Conservation (phyloP, 2,329 filamentous ascomycete genomes). For the Triangularia verruculosa region DNA sequence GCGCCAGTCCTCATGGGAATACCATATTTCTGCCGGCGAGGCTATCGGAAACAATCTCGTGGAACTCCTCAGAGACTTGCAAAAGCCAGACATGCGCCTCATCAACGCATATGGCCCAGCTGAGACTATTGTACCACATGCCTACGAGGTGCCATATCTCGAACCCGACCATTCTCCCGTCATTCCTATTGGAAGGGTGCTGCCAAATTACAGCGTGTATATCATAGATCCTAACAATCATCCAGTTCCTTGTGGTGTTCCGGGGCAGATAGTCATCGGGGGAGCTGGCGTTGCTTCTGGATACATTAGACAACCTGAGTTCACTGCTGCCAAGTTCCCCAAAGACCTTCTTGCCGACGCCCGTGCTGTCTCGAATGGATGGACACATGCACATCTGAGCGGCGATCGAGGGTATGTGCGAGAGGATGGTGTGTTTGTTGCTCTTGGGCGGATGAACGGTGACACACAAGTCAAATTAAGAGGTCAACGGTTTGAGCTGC, state of each 20-base stretch:
- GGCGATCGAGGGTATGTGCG: slow-evolving; percentile 35
- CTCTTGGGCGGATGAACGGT: slow-evolving; percentile 47
- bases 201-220: slow-evolving; percentile 18
- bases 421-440: slow-evolving; percentile 34
- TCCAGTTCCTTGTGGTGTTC: slow-evolving; percentile 10
- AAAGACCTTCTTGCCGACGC: slow-evolving; percentile 1
- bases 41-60: slow-evolving; percentile 14
- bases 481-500: slow-evolving; percentile 49
- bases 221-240: slow-evolving; percentile 11
- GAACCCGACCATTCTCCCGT: neutral
- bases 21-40: slow-evolving; percentile 36
- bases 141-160: neutral
- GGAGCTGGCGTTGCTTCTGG: slow-evolving; percentile 17
- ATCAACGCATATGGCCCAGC: slow-evolving; percentile 23
- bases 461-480: slow-evolving; percentile 48
- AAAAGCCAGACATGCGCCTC: slow-evolving; percentile 10
- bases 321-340: slow-evolving; percentile 35
- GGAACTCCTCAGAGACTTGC: slow-evolving; percentile 15
- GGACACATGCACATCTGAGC: slow-evolving; percentile 32
- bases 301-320: slow-evolving; percentile 28
- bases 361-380: slow-evolving; percentile 9
- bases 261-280: slow-evolving; percentile 18
- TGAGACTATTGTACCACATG: slow-evolving; percentile 14
- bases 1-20: slow-evolving; percentile 28
- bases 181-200: neutral